phyloP scores from a whole-genome alignment of 2,329 filamentous ascomycete species.

The Ascomycota sp. region DNA sequence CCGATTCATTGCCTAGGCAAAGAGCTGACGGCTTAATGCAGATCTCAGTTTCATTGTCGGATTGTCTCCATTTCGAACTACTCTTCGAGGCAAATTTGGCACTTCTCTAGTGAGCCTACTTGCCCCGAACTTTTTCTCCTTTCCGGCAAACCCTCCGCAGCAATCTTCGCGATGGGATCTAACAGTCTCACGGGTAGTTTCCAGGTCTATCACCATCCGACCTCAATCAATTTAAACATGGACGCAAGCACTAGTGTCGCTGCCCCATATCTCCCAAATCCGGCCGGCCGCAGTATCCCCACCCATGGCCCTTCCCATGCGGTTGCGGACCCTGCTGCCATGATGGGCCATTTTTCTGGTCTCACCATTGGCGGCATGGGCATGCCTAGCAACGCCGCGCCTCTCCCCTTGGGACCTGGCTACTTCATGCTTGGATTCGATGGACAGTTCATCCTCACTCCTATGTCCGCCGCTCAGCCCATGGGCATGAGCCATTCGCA shows the following conservation, averaged over 20 bases:
- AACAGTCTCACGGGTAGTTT: slow-evolving; percentile 4
- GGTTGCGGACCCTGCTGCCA: slow-evolving; percentile 9
- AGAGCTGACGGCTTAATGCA: slow-evolving; percentile 3
- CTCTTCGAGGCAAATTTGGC: slow-evolving; percentile 12
- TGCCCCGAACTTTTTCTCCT: neutral
- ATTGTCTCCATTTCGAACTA: slow-evolving; percentile 12
- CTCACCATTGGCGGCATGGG: slow-evolving; percentile 17
- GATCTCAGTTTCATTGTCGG: slow-evolving; percentile 10
- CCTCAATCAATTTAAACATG: slow-evolving; percentile 12
- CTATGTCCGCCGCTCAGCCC: slow-evolving; percentile 13
- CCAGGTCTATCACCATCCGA: slow-evolving; percentile 15
- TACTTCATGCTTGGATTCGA: slow-evolving; percentile 19
- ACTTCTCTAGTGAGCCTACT: slow-evolving; percentile 11
- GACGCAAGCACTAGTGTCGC: slow-evolving; percentile 13
- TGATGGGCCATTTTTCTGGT: slow-evolving; percentile 16
- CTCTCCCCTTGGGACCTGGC: slow-evolving; percentile 13
- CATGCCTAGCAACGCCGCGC: slow-evolving; percentile 11
- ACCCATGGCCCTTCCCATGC: slow-evolving; percentile 11
- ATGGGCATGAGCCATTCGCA: slow-evolving; percentile 14
- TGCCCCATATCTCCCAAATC: slow-evolving; percentile 11
- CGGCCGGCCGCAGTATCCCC: slow-evolving; percentile 10
- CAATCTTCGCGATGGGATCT: neutral
- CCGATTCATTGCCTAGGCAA: too few species aligned
- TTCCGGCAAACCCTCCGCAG: too few species aligned
- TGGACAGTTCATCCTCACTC: slow-evolving; percentile 17